Conservation (phyloP, 495 filamentous ascomycete species). For the Hypomontagnella submonticulosa region DNA sequence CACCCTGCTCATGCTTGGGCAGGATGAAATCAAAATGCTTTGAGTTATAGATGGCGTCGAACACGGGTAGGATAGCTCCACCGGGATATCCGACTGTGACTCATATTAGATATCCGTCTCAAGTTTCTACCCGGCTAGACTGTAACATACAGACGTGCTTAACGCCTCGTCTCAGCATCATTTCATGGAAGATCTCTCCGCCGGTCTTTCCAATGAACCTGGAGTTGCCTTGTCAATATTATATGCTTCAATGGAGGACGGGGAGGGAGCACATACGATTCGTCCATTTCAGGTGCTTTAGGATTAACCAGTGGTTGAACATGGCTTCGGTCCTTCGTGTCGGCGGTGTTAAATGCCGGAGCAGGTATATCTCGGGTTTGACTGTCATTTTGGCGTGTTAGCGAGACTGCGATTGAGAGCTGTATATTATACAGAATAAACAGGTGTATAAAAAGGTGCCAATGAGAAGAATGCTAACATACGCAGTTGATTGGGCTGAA, state of each 20-base stretch:
- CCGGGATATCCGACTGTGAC: constrained; percentile 74
- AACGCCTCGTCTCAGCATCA: constrained; percentile 93
- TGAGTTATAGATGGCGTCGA: constrained; percentile 85
- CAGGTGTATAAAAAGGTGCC: neutral
- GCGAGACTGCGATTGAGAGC: neutral
- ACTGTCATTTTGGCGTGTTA: constrained; percentile 44
- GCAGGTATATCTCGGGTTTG: constrained; percentile 66
- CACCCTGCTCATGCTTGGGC: constrained; percentile 82
- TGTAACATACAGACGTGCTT: constrained; percentile 85
- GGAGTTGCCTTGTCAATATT: constrained; percentile 45
- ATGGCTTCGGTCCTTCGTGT: constrained; percentile 59
- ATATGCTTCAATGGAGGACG: constrained; percentile 25
- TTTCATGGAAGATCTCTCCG: constrained; percentile 98
- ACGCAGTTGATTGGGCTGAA: constrained; percentile 47
- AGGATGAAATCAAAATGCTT: constrained; percentile 83
- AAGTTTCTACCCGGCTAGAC: constrained; percentile 21
- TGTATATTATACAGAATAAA: no score
- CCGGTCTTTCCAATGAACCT: constrained; percentile 95
- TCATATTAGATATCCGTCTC: constrained; percentile 47
- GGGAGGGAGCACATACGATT: constrained; percentile 64
- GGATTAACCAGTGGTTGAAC: constrained; percentile 76
- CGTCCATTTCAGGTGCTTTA: constrained; percentile 76
- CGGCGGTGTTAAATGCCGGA: constrained; percentile 72
- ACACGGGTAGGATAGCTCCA: constrained; percentile 84
- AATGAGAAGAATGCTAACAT: constrained; percentile 35